These are phyloP conservation scores for Krasilnikovozyma curviuscula DNA, from an alignment of 768 basidiomycete species.

Conservation along the genomic window DNA sequence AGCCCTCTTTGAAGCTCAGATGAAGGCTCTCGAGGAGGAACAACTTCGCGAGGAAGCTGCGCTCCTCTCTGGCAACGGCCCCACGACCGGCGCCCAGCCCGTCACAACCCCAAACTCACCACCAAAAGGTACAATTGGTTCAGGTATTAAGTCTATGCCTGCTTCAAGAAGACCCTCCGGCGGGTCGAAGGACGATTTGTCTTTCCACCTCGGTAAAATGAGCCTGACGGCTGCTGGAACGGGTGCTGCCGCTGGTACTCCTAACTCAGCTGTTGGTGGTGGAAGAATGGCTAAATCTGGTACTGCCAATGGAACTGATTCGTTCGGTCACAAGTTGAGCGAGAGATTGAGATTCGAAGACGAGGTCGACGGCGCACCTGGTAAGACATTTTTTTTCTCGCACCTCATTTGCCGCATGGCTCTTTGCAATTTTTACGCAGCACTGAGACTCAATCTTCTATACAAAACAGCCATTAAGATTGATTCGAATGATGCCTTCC, in stretches of 20 bases:
- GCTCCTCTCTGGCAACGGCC: conserved; percentile 34
- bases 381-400: background rate
- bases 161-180: conserved; percentile 76
- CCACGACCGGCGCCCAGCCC: conserved; percentile 30
- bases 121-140: background rate
- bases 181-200: conserved; percentile 45
- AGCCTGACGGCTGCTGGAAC: conserved; percentile 4
- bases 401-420: background rate
- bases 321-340: conserved; percentile 18
- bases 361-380: conserved; percentile 54
- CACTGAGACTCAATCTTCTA: background rate
- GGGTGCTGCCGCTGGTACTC: background rate
- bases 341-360: conserved; percentile 60
- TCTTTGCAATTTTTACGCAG: background rate
- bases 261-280: too few relatives aligned
- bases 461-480: conserved; percentile 44
- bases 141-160: conserved; percentile 75
- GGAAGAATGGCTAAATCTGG: too few relatives aligned
- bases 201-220: conserved; percentile 10
- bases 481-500: conserved; percentile 53
- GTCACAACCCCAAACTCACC: background rate
- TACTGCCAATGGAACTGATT: too few relatives aligned
- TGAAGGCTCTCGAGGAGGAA: conserved; percentile 78
- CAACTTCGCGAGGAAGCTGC: conserved; percentile 53
- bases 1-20: conserved; percentile 77